These are phyloP conservation scores for Podaxis sp. DNA, from an alignment of 768 basidiomycete genomes.

Conservation along the genomic window DNA sequence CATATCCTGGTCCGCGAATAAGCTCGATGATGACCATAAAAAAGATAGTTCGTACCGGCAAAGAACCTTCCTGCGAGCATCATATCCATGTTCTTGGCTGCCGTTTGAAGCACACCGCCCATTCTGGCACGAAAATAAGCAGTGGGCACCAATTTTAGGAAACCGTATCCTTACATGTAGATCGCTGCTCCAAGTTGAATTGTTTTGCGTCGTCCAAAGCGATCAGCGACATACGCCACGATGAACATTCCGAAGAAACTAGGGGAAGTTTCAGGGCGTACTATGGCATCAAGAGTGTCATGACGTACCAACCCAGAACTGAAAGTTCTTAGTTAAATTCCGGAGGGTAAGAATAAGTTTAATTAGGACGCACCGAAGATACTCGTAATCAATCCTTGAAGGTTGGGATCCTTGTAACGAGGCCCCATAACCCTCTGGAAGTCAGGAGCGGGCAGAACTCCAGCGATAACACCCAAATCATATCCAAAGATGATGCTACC, in stretches of 20 bases:
- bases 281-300: neutral
- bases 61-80: constrained; percentile 54
- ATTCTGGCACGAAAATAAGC: constrained; percentile 23
- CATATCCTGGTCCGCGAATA: constrained; percentile 28
- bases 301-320: constrained; percentile 39
- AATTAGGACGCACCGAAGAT: constrained; percentile 35
- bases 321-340: neutral
- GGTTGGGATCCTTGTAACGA: constrained; percentile 32
- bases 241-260: constrained; percentile 46
- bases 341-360: no score
- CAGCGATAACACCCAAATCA: constrained; percentile 52
- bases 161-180: constrained; percentile 30
- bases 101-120: constrained; percentile 47
- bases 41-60: constrained; percentile 31
- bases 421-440: constrained; percentile 39
- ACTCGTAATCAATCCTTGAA: constrained; percentile 40
- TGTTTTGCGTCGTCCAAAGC: constrained; percentile 36
- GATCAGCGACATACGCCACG: constrained; percentile 40
- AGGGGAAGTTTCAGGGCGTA: neutral
- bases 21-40: neutral
- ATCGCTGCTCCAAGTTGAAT: constrained; percentile 40
- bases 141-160: neutral
- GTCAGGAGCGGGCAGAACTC: constrained; percentile 39
- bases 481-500: constrained; percentile 50
- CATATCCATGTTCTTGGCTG: constrained; percentile 43